These are phyloP conservation scores for Rhizopogon rudus DNA, from an alignment of 768 basidiomycete genomes.

Conservation along the genomic window DNA sequence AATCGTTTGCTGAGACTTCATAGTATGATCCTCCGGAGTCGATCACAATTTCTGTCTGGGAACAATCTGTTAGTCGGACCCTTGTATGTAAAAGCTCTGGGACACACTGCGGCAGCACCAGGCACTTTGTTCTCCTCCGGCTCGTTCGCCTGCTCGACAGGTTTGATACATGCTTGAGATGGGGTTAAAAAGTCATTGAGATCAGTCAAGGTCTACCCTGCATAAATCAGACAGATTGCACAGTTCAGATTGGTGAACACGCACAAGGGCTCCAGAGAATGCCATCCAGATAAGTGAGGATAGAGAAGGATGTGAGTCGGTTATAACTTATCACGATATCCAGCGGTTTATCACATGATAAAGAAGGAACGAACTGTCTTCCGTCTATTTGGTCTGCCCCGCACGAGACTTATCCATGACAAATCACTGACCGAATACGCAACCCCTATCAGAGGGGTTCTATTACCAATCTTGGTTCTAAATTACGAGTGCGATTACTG, in stretches of 20 bases:
- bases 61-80: neutral
- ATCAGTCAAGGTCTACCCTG: conserved; percentile 76
- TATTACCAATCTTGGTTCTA: too few relatives aligned
- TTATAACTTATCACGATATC: too few relatives aligned
- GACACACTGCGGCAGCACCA: conserved; percentile 38
- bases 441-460: too few relatives aligned
- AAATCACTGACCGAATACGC: neutral
- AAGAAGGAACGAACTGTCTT: too few relatives aligned
- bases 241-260: conserved; percentile 15
- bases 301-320: neutral
- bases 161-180: conserved; percentile 96
- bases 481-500: neutral
- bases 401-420: neutral
- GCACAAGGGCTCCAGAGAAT: conserved; percentile 82
- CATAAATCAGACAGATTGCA: conserved; percentile 6
- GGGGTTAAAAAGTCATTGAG: conserved; percentile 97
- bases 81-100: neutral
- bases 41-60: conserved; percentile 87
- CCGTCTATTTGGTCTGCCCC: too few relatives aligned
- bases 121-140: conserved; percentile 35
- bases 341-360: too few relatives aligned
- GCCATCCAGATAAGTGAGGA: conserved; percentile 46
- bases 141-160: conserved; percentile 57
- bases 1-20: conserved; percentile 52
- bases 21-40: conserved; percentile 86